Evolutionary conservation across 2,329 filamentous ascomycete species (phyloP), one percentile per base, ranked within the genome.

Genomic region (Penicillium freii): DNA sequence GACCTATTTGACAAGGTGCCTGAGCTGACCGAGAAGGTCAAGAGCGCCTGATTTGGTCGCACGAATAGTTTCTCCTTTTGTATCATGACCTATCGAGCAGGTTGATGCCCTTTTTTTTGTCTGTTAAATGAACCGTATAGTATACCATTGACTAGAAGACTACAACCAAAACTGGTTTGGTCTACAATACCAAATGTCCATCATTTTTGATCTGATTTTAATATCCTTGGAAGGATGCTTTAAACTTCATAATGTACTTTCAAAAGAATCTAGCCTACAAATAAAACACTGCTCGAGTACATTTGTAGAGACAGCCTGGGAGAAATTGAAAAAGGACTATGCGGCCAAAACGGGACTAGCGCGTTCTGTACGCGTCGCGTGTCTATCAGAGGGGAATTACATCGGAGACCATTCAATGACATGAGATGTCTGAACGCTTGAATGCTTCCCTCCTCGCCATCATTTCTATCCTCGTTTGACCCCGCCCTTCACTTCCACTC

Each of bases 1-100:
- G 94, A 99, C 80, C 78, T 99, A 68, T 97, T 97, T 73, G 91
- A 96, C 57, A 92, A 91, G 80, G 91, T 97, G 43, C 94, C 94
- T 1, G 92, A 97, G 81, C 80, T 99, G 75, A 97, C 92, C 1
- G 90, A 97, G 80, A 97, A 97, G 84, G 74, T 99, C 64, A 94
- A 93, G 80, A 82, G 66, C 51, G 62, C 61, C 50, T 67, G 60
- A 58, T 21, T 38, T 54, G 43, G n/a, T 25, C 39, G 48, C 43
- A 21, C 19, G 40, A 51, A 54, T 54, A 51, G 46, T 59, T 47
- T 62, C 23, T 36, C 56, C 56, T 57, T 51, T 57, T 66, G 61
- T 66, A 62, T 63, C 52, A 66, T 63, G 54, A 60, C 45, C 59
- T 59, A 49, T 52, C n/a, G 56, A 57, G 54, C 49, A 48, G 59